Base-by-base conservation (phyloP, 73 alveolate genomes). In the Stentor coeruleus region DNA sequence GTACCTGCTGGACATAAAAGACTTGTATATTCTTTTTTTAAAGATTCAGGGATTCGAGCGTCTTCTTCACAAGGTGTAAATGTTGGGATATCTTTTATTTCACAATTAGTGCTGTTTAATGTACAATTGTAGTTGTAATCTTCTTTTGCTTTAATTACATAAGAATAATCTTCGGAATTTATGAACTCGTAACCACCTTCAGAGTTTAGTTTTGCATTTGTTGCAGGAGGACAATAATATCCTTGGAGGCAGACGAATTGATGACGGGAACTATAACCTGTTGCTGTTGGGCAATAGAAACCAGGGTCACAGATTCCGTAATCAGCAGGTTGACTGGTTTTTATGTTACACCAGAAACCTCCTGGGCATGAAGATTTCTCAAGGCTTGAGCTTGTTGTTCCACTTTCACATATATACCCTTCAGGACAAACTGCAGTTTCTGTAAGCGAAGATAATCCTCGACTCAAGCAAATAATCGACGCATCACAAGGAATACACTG, bases 1-100 rank as follows among this genome's bases (percentile, higher is more conserved):
- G 96, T 90, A 15, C 98, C 98, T 59, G 40, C 84, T 11, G 98
- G 98, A 57, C 98, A 93, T 15, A 60, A 57, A 80, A 88, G 77
- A 76, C 84, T 83, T 59, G 91, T 84, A 31, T 91, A 91, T 38
- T 55, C 49, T 2, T 2, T 31, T n/a, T 76, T 82, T 36, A 92
- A 41, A 55, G 76, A 90, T 58, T 39, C 74, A 4, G 93, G 90
- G 4, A 91, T 83, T 3, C 26, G 75, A 30, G n/a, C 35, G 82
- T 90, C 82, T 84, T 86, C 91, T 20, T 84, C 49, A 59, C 95
- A 90, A 0, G 31, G 82, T 28, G 42, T 77, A 41, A 81, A 35
- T 35, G 36, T 38, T 36, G 84, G 49, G 72, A 59, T 81, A 37
- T 59, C 36, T 28, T n/a, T 59, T 37, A 38, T 3, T n/a, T 59